Conservation (phyloP, 1,284 basidiomycete genomes). For the Ceratobasidium sp. region DNA sequence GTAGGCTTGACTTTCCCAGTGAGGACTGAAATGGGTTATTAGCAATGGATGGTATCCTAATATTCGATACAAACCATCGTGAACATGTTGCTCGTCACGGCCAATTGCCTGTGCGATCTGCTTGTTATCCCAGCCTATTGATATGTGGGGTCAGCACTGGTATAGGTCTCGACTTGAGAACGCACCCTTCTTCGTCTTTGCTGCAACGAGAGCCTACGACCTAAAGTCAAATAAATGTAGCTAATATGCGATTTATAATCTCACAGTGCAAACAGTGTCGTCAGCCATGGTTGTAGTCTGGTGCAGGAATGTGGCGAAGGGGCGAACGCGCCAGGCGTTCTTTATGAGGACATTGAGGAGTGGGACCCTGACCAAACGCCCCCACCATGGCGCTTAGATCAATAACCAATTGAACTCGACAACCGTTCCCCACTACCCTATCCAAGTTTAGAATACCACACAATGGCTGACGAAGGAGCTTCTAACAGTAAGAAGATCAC, state of each 20-base stretch:
- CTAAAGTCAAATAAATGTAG: too few relatives aligned
- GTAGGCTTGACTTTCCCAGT: slow-evolving; percentile 11
- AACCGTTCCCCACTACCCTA: slow-evolving; percentile 26
- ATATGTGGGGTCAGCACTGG: not conserved
- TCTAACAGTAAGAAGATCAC: slow-evolving; percentile 37
- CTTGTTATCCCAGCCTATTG: slow-evolving; percentile 18
- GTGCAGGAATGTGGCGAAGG: not conserved
- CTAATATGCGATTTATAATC: not conserved
- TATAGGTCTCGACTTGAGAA: not conserved
- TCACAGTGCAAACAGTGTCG: slow-evolving; percentile 8
- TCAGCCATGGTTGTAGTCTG: slow-evolving; percentile 10
- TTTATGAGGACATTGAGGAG: not conserved
- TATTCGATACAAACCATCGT: not conserved
- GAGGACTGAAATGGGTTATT: slow-evolving; percentile 9
- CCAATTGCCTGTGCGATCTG: slow-evolving; percentile 1
- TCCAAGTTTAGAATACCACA: not conserved
- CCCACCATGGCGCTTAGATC: slow-evolving; percentile 16
- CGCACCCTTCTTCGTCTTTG: slow-evolving; percentile 27
- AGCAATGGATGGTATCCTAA: not conserved
- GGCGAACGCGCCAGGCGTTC: slow-evolving; percentile 6
- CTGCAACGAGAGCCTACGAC: slow-evolving; percentile 17
- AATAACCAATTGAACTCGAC: slow-evolving; percentile 2
- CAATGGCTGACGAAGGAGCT: slow-evolving; percentile 39
- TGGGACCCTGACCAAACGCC: slow-evolving; percentile 31
- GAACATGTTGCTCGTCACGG: slow-evolving; percentile 6